phyloP scores from a whole-genome alignment of 2,329 filamentous ascomycete species.

The Xylaria sp. region DNA sequence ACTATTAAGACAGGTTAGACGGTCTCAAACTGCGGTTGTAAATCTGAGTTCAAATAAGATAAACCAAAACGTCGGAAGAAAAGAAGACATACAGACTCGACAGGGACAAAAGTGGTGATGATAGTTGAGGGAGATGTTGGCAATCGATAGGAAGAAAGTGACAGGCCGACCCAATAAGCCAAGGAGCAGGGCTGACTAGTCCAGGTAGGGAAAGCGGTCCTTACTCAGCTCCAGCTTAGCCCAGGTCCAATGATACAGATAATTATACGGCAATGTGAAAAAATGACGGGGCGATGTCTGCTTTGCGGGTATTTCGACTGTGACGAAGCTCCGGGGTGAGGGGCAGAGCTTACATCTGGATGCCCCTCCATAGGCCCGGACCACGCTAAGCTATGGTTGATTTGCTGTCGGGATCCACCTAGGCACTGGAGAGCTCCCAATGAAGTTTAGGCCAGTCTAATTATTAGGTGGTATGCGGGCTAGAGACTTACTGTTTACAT shows the following conservation, averaged over 20 bases:
- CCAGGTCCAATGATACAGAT: conserved; percentile 13
- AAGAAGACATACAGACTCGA: conserved; percentile 3
- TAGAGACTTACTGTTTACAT: too few species aligned
- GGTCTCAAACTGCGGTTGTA: background rate
- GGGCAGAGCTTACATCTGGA: conserved; percentile 25
- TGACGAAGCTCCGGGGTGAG: conserved; percentile 29
- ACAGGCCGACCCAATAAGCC: background rate
- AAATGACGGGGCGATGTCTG: conserved; percentile 16
- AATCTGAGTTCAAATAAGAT: background rate
- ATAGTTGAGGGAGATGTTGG: conserved; percentile 20
- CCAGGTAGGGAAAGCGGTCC: conserved; percentile 18
- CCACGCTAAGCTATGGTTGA: conserved; percentile 1
- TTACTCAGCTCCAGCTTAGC: conserved; percentile 32
- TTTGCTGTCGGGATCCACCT: conserved; percentile 29
- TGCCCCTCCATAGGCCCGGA: conserved; percentile 3
- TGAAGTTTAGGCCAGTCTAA: conserved; percentile 8
- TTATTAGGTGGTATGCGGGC: background rate
- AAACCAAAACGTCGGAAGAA: conserved; percentile 4
- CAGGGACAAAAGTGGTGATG: conserved; percentile 3
- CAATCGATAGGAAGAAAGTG: background rate
- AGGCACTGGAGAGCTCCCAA: conserved; percentile 4
- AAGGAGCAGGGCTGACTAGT: background rate
- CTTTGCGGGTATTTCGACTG: conserved; percentile 28
- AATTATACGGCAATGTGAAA: background rate
- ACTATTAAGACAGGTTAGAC: conserved; percentile 13